Conservation (phyloP, 1,284 basidiomycete species). For the Malassezia arunalokei region DNA sequence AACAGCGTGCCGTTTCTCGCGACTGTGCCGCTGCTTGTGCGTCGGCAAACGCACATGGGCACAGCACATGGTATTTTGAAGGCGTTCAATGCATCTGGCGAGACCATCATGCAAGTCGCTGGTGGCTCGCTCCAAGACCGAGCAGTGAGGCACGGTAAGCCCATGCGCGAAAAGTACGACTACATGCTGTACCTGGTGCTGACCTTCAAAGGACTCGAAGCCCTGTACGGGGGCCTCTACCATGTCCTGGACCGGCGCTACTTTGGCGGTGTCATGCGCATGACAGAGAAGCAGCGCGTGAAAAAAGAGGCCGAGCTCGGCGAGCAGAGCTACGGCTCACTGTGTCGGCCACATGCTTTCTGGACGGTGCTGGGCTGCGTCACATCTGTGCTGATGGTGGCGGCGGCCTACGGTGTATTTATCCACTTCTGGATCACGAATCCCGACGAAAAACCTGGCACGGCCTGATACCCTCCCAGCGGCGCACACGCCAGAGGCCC, state of each 20-base stretch:
- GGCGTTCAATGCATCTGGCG: constrained; percentile 42
- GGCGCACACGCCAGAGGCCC: no score
- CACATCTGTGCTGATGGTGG: not conserved
- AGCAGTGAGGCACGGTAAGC: constrained; percentile 49
- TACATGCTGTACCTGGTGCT: not conserved
- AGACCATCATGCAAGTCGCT: constrained; percentile 47
- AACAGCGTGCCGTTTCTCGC: constrained; percentile 48
- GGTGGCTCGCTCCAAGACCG: constrained; percentile 48
- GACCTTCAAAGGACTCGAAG: constrained; percentile 26
- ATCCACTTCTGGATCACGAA: not conserved
- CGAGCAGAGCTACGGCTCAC: not conserved
- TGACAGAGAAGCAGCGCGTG: constrained; percentile 24
- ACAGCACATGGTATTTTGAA: constrained; percentile 47
- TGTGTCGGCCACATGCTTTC: not conserved
- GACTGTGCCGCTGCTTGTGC: constrained; percentile 48
- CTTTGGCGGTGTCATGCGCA: constrained; percentile 43
- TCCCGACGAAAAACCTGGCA: not conserved
- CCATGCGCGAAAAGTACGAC: constrained; percentile 15
- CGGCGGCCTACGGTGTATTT: not conserved
- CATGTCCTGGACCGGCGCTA: constrained; percentile 33
- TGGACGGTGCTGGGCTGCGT: not conserved
- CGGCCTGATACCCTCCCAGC: not conserved
- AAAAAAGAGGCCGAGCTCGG: constrained; percentile 7
- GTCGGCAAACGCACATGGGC: constrained; percentile 26
- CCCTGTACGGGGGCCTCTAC: constrained; percentile 46